Conservation (phyloP, 139 green algal genomes). For the Closterium sp. region DNA sequence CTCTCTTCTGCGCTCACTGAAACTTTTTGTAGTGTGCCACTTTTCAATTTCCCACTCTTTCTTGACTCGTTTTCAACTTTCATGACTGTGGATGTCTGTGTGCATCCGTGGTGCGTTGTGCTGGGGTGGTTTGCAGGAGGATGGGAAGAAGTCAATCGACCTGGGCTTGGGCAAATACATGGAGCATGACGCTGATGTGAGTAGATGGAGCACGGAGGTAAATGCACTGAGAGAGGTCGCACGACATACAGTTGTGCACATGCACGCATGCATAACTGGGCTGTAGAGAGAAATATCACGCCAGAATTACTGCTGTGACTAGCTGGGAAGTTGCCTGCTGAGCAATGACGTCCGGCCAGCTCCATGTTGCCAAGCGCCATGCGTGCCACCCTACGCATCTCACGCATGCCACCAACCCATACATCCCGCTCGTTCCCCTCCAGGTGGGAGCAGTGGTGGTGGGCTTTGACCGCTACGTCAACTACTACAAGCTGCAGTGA, state of each 20-base stretch:
- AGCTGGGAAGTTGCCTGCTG: no score
- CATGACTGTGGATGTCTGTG: neutral
- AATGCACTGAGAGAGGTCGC: no score
- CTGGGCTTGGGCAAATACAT: conserved; percentile 79
- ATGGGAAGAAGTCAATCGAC: conserved; percentile 82
- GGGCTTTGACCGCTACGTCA: conserved; percentile 97
- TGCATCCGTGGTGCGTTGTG: conserved; percentile 2
- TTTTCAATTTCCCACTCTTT: neutral
- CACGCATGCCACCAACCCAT: neutral
- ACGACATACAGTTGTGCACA: no score
- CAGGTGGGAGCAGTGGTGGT: conserved; percentile 94
- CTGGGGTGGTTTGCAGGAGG: conserved; percentile 50
- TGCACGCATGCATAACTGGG: no score
- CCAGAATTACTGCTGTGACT: no score
- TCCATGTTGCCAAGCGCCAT: no score
- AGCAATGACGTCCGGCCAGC: no score
- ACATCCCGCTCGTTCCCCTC: neutral
- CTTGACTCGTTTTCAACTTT: neutral
- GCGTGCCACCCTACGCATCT: neutral
- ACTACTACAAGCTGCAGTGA: conserved; percentile 99
- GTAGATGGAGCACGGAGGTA: neutral
- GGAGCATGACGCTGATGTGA: conserved; percentile 87
- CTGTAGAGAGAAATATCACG: no score
- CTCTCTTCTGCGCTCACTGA: no score
- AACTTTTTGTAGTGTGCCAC: no score